Evolutionary conservation across 2,329 filamentous ascomycete species (phyloP).

Genomic region (Pseudogymnoascus sp.): DNA sequence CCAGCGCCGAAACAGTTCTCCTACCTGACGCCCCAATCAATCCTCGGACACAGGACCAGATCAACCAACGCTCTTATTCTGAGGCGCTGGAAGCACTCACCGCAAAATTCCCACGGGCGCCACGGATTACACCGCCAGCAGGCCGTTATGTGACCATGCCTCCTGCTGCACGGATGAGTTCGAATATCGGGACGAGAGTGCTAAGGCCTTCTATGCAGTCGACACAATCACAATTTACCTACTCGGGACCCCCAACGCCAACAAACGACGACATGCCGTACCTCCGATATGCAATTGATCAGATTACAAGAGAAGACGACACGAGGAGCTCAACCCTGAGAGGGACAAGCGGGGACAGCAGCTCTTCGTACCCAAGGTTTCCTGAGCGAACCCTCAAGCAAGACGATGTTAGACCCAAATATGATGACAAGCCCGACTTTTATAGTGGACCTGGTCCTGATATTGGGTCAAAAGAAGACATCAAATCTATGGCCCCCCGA

Average conservation of each 20-base stretch:
- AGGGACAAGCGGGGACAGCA: background rate
- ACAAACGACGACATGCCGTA: constrained; percentile 80
- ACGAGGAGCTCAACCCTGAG: constrained; percentile 36
- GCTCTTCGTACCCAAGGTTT: background rate
- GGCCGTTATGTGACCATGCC: constrained; percentile 28
- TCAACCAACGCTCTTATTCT: constrained; percentile 16
- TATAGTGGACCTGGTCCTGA: background rate
- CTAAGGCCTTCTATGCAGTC: constrained; percentile 19
- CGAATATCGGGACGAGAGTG: constrained; percentile 20
- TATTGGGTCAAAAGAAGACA: background rate
- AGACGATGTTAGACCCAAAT: background rate
- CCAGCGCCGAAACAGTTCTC: background rate
- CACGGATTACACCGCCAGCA: constrained; percentile 20
- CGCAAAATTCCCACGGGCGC: constrained; percentile 22
- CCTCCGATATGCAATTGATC: constrained; percentile 83
- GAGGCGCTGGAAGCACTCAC: constrained; percentile 18
- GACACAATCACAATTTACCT: constrained; percentile 2
- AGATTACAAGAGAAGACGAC: constrained; percentile 70
- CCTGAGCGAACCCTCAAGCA: constrained; percentile 1
- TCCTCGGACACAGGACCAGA: constrained; percentile 16
- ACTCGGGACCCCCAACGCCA: constrained; percentile 53
- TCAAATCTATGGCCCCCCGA: background rate
- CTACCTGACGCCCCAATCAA: background rate
- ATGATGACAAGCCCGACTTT: background rate
- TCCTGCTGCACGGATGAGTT: constrained; percentile 24